Conservation (phyloP, 495 filamentous ascomycete species). For the Pyronema domesticum region DNA sequence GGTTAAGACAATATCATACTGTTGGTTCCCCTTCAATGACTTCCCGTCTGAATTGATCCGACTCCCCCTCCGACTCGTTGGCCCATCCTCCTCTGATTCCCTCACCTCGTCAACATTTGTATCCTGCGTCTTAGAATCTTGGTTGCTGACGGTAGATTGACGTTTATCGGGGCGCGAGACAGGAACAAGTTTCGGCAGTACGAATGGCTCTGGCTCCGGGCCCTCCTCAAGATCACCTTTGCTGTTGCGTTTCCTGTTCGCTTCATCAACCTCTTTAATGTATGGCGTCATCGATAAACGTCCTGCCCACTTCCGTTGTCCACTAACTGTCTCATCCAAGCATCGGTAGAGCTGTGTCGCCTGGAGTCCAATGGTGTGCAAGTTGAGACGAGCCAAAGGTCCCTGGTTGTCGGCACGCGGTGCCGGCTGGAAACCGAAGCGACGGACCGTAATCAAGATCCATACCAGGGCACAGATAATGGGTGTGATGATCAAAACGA, state of each 20-base stretch:
- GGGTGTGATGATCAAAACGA: not conserved
- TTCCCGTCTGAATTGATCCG: too few species aligned
- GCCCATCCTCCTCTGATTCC: too few species aligned
- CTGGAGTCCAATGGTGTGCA: not conserved
- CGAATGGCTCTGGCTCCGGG: not conserved
- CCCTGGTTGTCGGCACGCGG: not conserved
- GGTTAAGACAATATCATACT: too few species aligned
- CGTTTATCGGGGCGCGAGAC: not conserved
- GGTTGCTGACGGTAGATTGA: too few species aligned
- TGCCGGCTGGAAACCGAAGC: not conserved
- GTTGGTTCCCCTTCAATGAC: too few species aligned
- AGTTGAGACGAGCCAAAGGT: not conserved
- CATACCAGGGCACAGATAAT: not conserved
- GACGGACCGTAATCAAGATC: not conserved
- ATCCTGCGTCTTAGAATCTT: too few species aligned
- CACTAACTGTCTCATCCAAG: not conserved
- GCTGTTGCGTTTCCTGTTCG: not conserved
- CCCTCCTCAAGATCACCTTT: not conserved
- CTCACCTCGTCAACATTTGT: too few species aligned
- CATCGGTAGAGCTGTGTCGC: not conserved
- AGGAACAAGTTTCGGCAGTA: not conserved
- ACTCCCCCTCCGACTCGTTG: too few species aligned
- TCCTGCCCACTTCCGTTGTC: not conserved
- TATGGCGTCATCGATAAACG: not conserved
- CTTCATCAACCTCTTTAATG: not conserved